Evolutionary conservation across 768 basidiomycete species (phyloP).

Genomic region (Kwoniella bestiolae): DNA sequence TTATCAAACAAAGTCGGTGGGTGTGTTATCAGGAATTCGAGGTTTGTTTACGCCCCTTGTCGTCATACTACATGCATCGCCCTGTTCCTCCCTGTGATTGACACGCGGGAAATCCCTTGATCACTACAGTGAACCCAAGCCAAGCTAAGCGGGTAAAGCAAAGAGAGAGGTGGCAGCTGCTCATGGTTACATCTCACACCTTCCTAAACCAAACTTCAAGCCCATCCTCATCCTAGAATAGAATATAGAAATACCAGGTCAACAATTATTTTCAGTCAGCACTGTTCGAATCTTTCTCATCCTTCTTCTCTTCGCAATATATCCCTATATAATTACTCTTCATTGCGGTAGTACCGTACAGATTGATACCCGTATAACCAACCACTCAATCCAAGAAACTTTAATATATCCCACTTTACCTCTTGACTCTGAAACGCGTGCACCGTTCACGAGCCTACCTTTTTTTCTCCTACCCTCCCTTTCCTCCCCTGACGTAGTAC

Average conservation of each 20-base stretch:
- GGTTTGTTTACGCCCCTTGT: not conserved
- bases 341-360: not conserved
- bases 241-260: too few species aligned
- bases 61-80: slow-evolving; percentile 11
- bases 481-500: slow-evolving; percentile 6
- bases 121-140: not conserved
- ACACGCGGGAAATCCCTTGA: slow-evolving; percentile 1
- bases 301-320: not conserved
- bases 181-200: not conserved
- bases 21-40: too few species aligned
- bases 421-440: slow-evolving; percentile 5
- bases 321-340: not conserved
- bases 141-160: not conserved
- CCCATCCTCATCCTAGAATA: too few species aligned
- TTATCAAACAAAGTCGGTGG: slow-evolving; percentile 2
- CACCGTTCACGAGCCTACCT: slow-evolving; percentile 18
- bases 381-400: not conserved
- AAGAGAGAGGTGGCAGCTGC: not conserved
- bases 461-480: not conserved
- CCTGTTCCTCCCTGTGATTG: not conserved
- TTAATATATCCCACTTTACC: not conserved
- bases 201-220: not conserved
- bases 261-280: not conserved
- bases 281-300: not conserved
- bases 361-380: not conserved